Evolutionary conservation across 2,329 filamentous ascomycete genomes (phyloP), one percentile per base, ranked within the genome.

Genomic region (Blastomyces gilchristii): DNA sequence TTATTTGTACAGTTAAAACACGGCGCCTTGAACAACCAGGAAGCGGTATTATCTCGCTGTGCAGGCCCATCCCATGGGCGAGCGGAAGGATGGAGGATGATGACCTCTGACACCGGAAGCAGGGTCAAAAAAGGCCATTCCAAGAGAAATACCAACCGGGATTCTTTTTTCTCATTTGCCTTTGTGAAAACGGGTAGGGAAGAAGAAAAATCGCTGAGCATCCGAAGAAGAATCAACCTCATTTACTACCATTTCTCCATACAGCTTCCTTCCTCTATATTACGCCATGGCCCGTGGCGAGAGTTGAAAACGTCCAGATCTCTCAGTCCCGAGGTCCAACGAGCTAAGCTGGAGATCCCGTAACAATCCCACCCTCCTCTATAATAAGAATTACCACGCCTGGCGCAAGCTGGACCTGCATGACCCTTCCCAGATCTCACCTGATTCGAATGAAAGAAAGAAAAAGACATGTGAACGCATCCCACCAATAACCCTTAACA

Each of bases 291-390:
- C 18, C 18, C 41, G 41, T 45, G 41, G 41, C 41, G 41, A 45
- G 34, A 37, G 11, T 57, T 18, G 25, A 57, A 9, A 14, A n/a
- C 9, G 18, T 22, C 22, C 16, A 2, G 22, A 57, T 22, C 34
- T 4, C 12, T 22, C 37, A 57, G 37, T 43, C 56, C 60, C 50
- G 60, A 62, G 60, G 60, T 62, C 43, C 60, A 53, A 47, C 31
- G 50, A 45, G 43, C 18, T 22, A 45, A 43, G 57, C 25, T 31
- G 37, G 16, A 58, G 39, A 18, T 57, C 34, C 34, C 54, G 31
- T 56, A 25, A 22, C 34, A 41, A 53, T 53, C 16, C 25, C 34
- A 14, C 28, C 8, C n/a, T 22, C n/a, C n/a, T 22, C n/a, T 22
- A 22, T 22, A 22, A 22, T 22, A 22, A 22, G n/a, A 22, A 22